Base-by-base conservation (phyloP, 176 grass and related monocot species). In the Tillandsia fasciculata region DNA sequence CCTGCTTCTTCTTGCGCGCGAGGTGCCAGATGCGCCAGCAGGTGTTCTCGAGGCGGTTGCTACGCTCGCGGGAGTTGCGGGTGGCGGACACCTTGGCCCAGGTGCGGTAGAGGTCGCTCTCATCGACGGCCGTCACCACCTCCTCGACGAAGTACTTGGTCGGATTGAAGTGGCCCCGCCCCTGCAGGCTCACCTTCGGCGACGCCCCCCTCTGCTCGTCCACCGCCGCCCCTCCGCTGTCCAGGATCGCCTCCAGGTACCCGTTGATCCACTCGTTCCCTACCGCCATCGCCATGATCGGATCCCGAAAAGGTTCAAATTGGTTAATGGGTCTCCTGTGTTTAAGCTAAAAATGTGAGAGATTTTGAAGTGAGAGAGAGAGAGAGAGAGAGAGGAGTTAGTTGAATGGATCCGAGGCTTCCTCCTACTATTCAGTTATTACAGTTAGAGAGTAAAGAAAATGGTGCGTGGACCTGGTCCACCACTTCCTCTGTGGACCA, bases 21-120 rank as follows among this genome's bases (percentile, higher is more conserved):
- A 94, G 90, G 76, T 94, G 87, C 90, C 90, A 94, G 64, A 94
- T 89, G 80, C 90, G 71, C 86, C 86, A 94, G 51, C 86, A 94
- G 86, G 89, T 89, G 78, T 94, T 94, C 83, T 94, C 90, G 69
- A 94, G 78, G 57, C 90, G 64, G 11, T 86, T 83, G 64, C 82
- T 86, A 50, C 90, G 64, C 65, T 94, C 83, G 24, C 77, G 86
- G 12, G 80, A 83, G 78, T 85, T 86, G 64, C 86, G 80, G 71
- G 79, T 86, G 18, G 86, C 90, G 68, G 80, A 73, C 15, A 94
- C 83, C 52, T 78, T 74, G 67, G 87, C 75, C 86, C 86, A 90
- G 17, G 83, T 94, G 75, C 84, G 80, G 69, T 94, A 83, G 49
- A 94, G 86, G 49, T 90, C 86, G 42, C 79, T 87, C 81, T 94